Evolutionary conservation across 2,329 filamentous ascomycete genomes (phyloP).

Genomic region (Ophiocordyceps camponoti-floridani): DNA sequence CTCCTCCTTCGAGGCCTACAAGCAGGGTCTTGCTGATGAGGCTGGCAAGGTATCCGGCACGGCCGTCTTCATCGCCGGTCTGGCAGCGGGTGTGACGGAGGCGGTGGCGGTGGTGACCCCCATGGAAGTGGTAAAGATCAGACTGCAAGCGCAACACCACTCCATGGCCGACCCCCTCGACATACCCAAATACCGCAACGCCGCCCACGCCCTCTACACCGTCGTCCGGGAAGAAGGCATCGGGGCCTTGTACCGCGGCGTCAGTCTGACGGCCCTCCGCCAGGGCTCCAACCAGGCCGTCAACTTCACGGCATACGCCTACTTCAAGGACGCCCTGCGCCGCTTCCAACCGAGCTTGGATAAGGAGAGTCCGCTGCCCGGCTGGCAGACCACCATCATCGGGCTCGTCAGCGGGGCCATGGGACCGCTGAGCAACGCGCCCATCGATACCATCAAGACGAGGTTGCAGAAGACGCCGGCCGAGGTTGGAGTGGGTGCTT

Average conservation of each 20-base stretch:
- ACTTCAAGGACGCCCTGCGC: conserved; percentile 70
- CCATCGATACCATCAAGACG: conserved; percentile 98
- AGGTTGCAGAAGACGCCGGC: conserved; percentile 80
- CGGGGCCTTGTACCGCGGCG: conserved; percentile 78
- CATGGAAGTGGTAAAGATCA: conserved; percentile 99
- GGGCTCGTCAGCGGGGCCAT: conserved; percentile 86
- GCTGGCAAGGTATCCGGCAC: conserved; percentile 51
- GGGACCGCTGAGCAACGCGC: conserved; percentile 89
- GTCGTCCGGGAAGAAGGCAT: conserved; percentile 83
- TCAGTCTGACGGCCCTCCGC: conserved; percentile 78
- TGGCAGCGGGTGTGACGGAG: conserved; percentile 87
- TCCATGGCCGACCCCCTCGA: conserved; percentile 94
- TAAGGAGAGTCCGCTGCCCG: conserved; percentile 45
- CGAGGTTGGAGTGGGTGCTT: conserved; percentile 60
- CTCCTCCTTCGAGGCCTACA: conserved; percentile 92
- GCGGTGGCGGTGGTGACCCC: conserved; percentile 91
- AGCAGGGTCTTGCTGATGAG: conserved; percentile 58
- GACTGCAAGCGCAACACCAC: conserved; percentile 94
- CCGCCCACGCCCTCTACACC: conserved; percentile 66
- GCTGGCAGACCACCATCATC: conserved; percentile 81
- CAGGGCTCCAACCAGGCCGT: conserved; percentile 96
- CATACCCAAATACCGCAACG: conserved; percentile 92
- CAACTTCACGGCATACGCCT: conserved; percentile 95
- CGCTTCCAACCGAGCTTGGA: conserved; percentile 52
- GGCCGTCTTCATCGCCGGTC: conserved; percentile 58